These are phyloP conservation scores for Manihot esculenta DNA, from an alignment of 441 rosid genomes.

Conservation along the genomic window DNA sequence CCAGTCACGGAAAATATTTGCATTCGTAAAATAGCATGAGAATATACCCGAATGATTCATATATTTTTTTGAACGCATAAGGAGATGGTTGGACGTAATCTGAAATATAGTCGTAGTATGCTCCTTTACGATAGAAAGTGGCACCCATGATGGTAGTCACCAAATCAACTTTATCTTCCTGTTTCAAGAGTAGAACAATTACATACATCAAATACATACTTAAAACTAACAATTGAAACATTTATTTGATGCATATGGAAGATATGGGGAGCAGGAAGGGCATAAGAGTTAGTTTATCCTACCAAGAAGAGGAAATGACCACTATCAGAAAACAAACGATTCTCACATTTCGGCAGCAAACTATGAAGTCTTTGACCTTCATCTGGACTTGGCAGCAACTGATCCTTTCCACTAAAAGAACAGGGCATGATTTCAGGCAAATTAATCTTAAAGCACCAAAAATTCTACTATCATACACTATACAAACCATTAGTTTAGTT, in stretches of 20 bases:
- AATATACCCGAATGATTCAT: constrained; percentile 53
- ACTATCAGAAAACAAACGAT: constrained; percentile 49
- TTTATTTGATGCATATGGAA: not conserved
- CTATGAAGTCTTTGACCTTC: constrained; percentile 61
- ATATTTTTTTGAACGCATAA: constrained; percentile 45
- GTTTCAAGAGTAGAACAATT: constrained; percentile 22
- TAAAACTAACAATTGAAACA: not conserved
- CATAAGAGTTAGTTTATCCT: constrained; percentile 22
- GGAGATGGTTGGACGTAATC: constrained; percentile 73
- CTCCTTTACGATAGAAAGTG: constrained; percentile 70
- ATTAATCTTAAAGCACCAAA: constrained; percentile 14
- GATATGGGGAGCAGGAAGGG: not conserved
- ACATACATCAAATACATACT: constrained; percentile 15
- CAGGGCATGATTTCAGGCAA: constrained; percentile 10
- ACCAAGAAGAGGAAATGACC: constrained; percentile 90
- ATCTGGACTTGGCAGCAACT: constrained; percentile 57
- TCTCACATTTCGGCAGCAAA: constrained; percentile 50
- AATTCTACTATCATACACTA: not conserved
- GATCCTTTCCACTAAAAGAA: constrained; percentile 70
- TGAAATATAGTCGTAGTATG: constrained; percentile 45
- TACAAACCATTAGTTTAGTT: not conserved
- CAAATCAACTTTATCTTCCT: constrained; percentile 80
- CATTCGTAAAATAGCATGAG: constrained; percentile 3
- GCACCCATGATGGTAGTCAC: constrained; percentile 61
- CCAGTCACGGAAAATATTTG: not conserved